phyloP scores from a whole-genome alignment of 495 filamentous ascomycete genomes.

The Parathielavia appendiculata region DNA sequence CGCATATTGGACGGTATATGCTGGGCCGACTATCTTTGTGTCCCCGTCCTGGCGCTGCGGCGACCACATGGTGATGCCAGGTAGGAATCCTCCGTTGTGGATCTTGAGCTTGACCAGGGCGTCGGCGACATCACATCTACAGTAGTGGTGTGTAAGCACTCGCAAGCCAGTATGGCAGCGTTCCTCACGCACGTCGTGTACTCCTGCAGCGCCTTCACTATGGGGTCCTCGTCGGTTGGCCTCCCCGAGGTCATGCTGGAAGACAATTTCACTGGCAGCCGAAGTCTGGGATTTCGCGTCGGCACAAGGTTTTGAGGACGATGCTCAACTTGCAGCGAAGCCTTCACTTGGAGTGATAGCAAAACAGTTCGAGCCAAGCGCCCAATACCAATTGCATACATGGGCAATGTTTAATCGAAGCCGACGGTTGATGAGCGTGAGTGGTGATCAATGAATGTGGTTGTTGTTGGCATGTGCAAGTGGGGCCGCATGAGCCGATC shows the following conservation, averaged over 20 bases:
- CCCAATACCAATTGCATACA: too few relatives aligned
- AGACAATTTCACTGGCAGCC: constrained; percentile 6
- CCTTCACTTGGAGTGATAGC: background rate
- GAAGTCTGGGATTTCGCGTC: constrained; percentile 3
- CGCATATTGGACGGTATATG: constrained; percentile 54
- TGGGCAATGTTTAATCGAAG: too few relatives aligned
- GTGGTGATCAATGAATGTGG: background rate
- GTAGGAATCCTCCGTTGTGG: constrained; percentile 53
- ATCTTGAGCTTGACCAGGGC: constrained; percentile 47
- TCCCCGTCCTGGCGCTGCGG: constrained; percentile 46
- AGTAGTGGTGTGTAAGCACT: background rate
- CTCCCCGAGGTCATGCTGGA: constrained; percentile 18
- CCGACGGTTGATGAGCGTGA: too few relatives aligned
- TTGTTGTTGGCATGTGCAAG: constrained; percentile 5
- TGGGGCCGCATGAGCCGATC: constrained; percentile 1
- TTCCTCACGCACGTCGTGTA: constrained; percentile 38
- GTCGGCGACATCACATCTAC: constrained; percentile 44
- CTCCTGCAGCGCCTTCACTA: constrained; percentile 36
- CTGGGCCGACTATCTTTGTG: constrained; percentile 54
- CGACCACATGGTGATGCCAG: constrained; percentile 54
- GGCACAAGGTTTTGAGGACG: background rate
- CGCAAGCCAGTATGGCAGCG: too few relatives aligned
- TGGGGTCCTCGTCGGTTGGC: constrained; percentile 29
- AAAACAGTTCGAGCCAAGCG: background rate
- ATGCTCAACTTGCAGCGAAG: too few relatives aligned